Evolutionary conservation across 2,329 filamentous ascomycete genomes (phyloP).

Genomic region (Aspergillus sp.): DNA sequence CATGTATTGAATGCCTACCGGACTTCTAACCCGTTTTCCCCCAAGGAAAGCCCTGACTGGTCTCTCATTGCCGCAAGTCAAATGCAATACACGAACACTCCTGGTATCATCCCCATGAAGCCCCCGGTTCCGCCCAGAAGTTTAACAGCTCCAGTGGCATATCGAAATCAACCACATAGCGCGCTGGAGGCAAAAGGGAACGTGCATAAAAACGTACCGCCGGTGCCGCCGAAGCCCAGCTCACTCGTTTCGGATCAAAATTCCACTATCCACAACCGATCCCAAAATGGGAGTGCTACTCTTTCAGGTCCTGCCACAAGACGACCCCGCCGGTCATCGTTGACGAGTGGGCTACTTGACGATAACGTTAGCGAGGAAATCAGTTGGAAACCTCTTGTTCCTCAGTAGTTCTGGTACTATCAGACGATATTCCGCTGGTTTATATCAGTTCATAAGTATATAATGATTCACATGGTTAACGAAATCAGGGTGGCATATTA

Average conservation of each 20-base stretch:
- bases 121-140: conserved; percentile 25
- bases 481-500: not conserved
- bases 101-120: conserved; percentile 14
- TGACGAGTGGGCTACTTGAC: conserved; percentile 23
- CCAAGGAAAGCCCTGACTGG: conserved; percentile 80
- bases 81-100: conserved; percentile 11
- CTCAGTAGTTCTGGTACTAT: conserved; percentile 18
- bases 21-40: conserved; percentile 77
- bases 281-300: not conserved
- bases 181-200: not conserved
- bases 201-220: conserved; percentile 37
- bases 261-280: not conserved
- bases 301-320: not conserved
- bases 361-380: conserved; percentile 23
- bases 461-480: not conserved
- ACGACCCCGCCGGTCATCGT: not conserved
- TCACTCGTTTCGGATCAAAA: conserved; percentile 20
- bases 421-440: not conserved
- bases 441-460: too few species aligned
- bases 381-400: conserved; percentile 32
- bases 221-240: conserved; percentile 64
- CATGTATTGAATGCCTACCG: conserved; percentile 71
- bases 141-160: not conserved
- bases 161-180: not conserved
- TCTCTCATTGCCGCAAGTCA: conserved; percentile 44